A percentile compares a stretch with the other conserved stretches of the same genome.
Evolutionary conservation across 805 yeast genomes (phyloP).

Genomic region (Hanseniaspora pseudoguilliermondii): DNA sequence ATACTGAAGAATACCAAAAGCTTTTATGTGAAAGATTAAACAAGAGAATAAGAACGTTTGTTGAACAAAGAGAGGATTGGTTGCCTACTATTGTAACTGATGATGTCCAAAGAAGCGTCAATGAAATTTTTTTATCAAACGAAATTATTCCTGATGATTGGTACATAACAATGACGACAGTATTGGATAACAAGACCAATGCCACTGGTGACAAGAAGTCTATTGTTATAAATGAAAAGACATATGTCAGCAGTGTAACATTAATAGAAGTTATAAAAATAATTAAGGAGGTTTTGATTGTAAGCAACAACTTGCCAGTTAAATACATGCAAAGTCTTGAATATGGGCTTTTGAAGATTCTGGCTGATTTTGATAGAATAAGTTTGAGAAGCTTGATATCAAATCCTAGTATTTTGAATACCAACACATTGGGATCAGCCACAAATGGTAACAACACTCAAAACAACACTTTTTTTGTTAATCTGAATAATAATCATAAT

Average conservation of each 20-base stretch:
- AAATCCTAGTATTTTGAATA: constrained; percentile 14
- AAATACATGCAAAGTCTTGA: constrained; percentile 29
- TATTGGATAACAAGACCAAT: constrained; percentile 1
- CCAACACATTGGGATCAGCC: constrained; percentile 12
- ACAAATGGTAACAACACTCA: constrained; percentile 17
- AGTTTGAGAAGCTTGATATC: constrained; percentile 26
- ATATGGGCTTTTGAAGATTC: constrained; percentile 32
- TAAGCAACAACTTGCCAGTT: constrained; percentile 45
- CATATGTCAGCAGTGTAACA: constrained; percentile 48
- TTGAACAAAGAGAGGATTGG: constrained; percentile 67
- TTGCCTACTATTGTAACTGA: constrained; percentile 49
- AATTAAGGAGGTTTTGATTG: constrained; percentile 41
- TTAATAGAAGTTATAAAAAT: constrained; percentile 30
- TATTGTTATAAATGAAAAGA: constrained; percentile 39
- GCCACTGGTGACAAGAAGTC: constrained; percentile 29
- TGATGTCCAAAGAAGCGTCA: constrained; percentile 37
- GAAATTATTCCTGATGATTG: constrained; percentile 38
- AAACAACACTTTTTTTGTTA: constrained; percentile 13
- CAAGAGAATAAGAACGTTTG: constrained; percentile 21
- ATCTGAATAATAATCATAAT: constrained; percentile 1
- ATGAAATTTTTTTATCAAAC: constrained; percentile 38
- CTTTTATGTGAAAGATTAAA: not conserved
- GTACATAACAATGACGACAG: constrained; percentile 25
- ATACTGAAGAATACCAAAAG: constrained; percentile 40
- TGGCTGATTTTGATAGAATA: constrained; percentile 38